Conservation (phyloP, 768 basidiomycete species). For the Calocera cornea region DNA sequence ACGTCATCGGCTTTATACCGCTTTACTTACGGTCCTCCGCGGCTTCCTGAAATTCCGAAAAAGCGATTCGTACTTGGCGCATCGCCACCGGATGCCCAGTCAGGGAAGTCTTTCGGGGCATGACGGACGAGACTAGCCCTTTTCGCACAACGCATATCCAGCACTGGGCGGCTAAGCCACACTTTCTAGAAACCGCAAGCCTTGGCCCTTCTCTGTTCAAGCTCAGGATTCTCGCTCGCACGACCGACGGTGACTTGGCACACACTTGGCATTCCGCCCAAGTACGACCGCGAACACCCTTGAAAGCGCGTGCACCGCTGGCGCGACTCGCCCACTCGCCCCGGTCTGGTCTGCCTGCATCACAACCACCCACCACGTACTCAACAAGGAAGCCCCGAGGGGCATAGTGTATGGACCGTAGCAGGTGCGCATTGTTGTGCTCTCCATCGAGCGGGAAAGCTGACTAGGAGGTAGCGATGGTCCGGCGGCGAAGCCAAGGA, state of each 20-base stretch:
- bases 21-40: too few relatives aligned
- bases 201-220: too few relatives aligned
- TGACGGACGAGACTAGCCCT: too few relatives aligned
- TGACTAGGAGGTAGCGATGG: background rate
- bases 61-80: too few relatives aligned
- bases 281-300: background rate
- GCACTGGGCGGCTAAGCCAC: too few relatives aligned
- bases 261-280: background rate
- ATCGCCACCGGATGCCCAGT: too few relatives aligned
- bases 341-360: background rate
- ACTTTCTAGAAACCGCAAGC: too few relatives aligned
- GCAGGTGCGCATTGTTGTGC: background rate
- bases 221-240: background rate
- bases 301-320: background rate
- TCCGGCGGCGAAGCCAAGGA: background rate
- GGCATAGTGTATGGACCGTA: conserved; percentile 4
- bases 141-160: too few relatives aligned
- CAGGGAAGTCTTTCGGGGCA: too few relatives aligned
- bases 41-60: too few relatives aligned
- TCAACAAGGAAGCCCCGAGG: background rate
- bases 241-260: background rate
- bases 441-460: background rate
- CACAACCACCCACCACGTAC: background rate
- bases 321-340: background rate
- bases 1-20: too few relatives aligned